A percentile compares a stretch with the other conserved stretches of the same genome.
Conservation (phyloP, 805 yeast genomes). For the Wickerhamomyces tratensis region DNA sequence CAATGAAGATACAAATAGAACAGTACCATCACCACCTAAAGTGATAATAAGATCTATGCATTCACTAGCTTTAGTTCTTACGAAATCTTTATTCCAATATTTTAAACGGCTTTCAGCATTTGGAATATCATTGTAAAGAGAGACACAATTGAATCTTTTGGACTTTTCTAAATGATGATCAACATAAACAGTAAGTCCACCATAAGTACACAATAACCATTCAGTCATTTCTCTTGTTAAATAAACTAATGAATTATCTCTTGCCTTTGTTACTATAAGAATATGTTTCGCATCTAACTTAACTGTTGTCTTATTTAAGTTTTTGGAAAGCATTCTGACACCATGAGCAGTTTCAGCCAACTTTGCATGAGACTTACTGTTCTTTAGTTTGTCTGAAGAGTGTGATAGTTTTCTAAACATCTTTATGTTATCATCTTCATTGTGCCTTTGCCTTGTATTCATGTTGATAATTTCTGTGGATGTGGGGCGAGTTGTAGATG, state of each 20-base stretch:
- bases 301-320: slow-evolving; percentile 60
- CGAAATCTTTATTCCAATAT: slow-evolving; percentile 62
- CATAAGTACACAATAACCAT: slow-evolving; percentile 47
- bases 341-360: slow-evolving; percentile 77
- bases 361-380: slow-evolving; percentile 62
- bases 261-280: slow-evolving; percentile 81
- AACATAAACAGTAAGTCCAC: slow-evolving; percentile 49
- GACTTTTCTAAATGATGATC: slow-evolving; percentile 58
- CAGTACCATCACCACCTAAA: slow-evolving; percentile 97
- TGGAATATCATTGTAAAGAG: slow-evolving; percentile 38
- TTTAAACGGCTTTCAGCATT: slow-evolving; percentile 35
- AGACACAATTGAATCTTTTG: slow-evolving; percentile 51
- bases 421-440: slow-evolving; percentile 11
- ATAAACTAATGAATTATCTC: slow-evolving; percentile 70
- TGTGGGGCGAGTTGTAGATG: not conserved
- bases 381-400: slow-evolving; percentile 33
- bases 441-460: not conserved
- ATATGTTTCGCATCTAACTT: slow-evolving; percentile 61
- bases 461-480: not conserved
- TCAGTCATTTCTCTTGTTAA: slow-evolving; percentile 72
- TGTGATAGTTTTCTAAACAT: slow-evolving; percentile 15
- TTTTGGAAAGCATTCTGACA: slow-evolving; percentile 65
- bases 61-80: slow-evolving; percentile 28
- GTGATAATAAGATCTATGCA: slow-evolving; percentile 73
- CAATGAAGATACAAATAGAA: slow-evolving; percentile 75